Conservation (phyloP, 192 early-diverging fungal species). For the Gonapodya sp. region DNA sequence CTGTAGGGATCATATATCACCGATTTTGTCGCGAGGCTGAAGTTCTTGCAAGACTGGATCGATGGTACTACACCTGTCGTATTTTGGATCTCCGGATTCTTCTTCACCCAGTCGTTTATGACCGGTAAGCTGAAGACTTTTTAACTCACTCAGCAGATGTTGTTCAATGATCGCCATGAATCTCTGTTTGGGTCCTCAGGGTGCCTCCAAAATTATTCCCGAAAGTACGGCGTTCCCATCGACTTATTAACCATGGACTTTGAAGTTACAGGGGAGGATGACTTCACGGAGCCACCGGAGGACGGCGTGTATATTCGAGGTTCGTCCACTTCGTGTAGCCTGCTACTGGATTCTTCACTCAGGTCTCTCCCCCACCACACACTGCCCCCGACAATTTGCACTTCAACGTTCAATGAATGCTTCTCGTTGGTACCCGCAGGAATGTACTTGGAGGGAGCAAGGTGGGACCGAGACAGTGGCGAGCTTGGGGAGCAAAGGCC, state of each 20-base stretch:
- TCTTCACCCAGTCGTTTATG: conserved; percentile 61
- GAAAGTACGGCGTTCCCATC: conserved; percentile 53
- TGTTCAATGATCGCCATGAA: not conserved
- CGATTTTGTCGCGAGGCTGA: conserved; percentile 40
- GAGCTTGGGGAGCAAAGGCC: conserved; percentile 44
- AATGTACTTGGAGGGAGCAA: conserved; percentile 45
- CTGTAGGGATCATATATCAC: not conserved
- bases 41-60: conserved; percentile 48
- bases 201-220: conserved; percentile 46
- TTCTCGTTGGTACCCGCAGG: conserved; percentile 42
- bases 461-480: conserved; percentile 43
- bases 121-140: conserved; percentile 27
- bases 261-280: conserved; percentile 32
- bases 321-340: no score
- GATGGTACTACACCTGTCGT: conserved; percentile 32
- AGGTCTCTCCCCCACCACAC: no score
- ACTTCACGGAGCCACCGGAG: conserved; percentile 42
- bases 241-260: conserved; percentile 46
- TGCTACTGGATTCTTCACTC: no score
- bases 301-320: conserved; percentile 49
- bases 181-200: no score
- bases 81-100: conserved; percentile 60
- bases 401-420: no score
- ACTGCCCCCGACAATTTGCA: no score
- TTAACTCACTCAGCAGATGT: not conserved